These are phyloP conservation scores for Metschnikowia continentalis DNA, from an alignment of 805 yeast genomes.

Conservation along the genomic window DNA sequence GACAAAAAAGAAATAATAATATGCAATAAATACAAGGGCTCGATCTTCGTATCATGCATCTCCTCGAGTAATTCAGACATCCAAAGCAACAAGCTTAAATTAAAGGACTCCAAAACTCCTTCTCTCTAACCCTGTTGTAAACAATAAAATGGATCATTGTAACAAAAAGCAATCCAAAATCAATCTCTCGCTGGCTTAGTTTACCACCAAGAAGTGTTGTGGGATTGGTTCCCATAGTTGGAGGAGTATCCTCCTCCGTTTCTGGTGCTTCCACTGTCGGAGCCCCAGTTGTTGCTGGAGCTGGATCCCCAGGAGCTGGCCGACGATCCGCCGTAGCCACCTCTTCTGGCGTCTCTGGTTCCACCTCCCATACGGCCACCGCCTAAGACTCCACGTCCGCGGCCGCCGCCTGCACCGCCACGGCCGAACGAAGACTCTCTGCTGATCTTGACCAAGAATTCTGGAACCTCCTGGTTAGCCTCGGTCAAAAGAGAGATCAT, in stretches of 20 bases:
- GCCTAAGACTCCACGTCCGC: conserved; percentile 46
- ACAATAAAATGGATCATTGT: conserved; percentile 10
- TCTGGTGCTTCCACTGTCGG: conserved; percentile 22
- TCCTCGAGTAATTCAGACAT: conserved; percentile 15
- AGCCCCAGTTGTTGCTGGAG: conserved; percentile 18
- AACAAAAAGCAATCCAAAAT: conserved; percentile 16
- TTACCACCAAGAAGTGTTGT: conserved; percentile 42
- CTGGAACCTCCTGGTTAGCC: conserved; percentile 97
- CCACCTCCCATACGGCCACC: conserved; percentile 38
- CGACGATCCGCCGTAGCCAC: conserved; percentile 30
- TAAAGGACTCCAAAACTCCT: conserved; percentile 3
- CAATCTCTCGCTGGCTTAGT: conserved; percentile 6
- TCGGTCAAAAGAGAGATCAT: conserved; percentile 82
- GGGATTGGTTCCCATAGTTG: conserved; percentile 34
- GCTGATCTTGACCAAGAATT: conserved; percentile 72
- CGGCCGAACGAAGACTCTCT: conserved; percentile 64
- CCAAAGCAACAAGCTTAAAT: conserved; percentile 6
- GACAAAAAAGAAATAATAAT: conserved; percentile 16
- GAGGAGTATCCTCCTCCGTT: conserved; percentile 27
- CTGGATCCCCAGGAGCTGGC: conserved; percentile 19
- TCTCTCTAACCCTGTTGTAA: conserved; percentile 10
- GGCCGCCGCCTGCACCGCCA: conserved; percentile 36
- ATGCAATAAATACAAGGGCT: conserved; percentile 17
- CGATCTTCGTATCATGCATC: conserved; percentile 12
- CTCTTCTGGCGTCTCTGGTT: conserved; percentile 51